Percentiles rank a stretch among this genome's conserved stretches.
Conservation (phyloP, 2,329 filamentous ascomycete species). For the Fusarium tupiense region DNA sequence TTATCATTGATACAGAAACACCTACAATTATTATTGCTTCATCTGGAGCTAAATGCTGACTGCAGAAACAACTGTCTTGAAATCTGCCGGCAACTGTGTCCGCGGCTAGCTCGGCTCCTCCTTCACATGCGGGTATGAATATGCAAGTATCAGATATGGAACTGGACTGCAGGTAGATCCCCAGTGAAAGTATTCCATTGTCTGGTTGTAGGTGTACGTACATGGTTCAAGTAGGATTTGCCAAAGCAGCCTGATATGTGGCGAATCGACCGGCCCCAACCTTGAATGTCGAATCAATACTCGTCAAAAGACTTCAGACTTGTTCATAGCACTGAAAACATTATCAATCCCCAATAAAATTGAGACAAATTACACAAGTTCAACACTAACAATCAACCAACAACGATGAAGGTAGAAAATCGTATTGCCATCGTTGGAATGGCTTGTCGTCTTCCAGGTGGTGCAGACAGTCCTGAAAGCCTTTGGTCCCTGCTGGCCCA, state of each 20-base stretch:
- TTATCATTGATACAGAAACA: too few relatives aligned
- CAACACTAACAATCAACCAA: neutral
- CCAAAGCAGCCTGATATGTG: too few relatives aligned
- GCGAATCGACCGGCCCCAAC: neutral
- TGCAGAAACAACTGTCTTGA: neutral
- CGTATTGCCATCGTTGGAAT: slow-evolving; percentile 2
- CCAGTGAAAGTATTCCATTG: too few relatives aligned
- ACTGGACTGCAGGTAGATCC: too few relatives aligned
- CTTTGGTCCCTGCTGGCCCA: neutral
- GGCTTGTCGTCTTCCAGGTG: slow-evolving; percentile 3
- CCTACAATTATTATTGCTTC: too few relatives aligned
- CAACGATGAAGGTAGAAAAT: neutral
- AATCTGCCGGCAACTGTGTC: too few relatives aligned
- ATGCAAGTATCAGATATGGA: neutral
- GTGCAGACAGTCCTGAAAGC: neutral
- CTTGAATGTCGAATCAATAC: too few relatives aligned
- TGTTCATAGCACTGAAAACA: too few relatives aligned
- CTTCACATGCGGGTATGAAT: neutral
- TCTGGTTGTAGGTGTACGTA: too few relatives aligned
- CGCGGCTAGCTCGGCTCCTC: neutral
- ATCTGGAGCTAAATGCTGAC: neutral
- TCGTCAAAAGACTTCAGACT: too few relatives aligned
- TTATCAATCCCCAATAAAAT: neutral
- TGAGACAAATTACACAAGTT: neutral
- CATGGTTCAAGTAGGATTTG: too few relatives aligned